These are phyloP conservation scores for Cordia subcordata DNA, from an alignment of 257 asterid species.

Conservation along the genomic window DNA sequence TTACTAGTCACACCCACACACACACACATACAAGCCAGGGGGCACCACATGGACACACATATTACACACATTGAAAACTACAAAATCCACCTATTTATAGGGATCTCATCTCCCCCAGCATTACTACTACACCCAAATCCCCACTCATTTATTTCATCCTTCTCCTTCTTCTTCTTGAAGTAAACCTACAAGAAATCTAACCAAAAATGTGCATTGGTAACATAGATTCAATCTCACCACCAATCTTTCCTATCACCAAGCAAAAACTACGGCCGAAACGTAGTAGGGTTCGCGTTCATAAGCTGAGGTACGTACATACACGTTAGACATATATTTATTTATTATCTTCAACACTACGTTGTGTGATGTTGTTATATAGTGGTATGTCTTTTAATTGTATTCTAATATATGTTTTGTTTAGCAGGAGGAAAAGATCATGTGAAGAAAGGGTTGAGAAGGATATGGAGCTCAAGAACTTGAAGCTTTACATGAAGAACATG, in stretches of 20 bases:
- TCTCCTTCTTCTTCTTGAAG: background rate
- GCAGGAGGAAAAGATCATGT: constrained; percentile 24
- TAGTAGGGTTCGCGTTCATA: constrained; percentile 19
- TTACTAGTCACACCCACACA: background rate
- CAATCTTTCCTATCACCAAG: constrained; percentile 12
- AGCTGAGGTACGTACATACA: constrained; percentile 21
- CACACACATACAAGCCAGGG: too few relatives aligned
- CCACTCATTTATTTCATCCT: constrained; percentile 7
- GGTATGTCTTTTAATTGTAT: background rate
- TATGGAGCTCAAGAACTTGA: constrained; percentile 53
- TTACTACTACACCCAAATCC: background rate
- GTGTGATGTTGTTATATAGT: too few relatives aligned
- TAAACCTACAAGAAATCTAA: background rate
- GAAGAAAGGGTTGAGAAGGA: constrained; percentile 29
- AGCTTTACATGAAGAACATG: constrained; percentile 69
- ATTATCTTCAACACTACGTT: too few relatives aligned
- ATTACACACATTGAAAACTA: constrained; percentile 23
- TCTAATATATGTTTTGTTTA: background rate
- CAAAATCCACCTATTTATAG: constrained; percentile 29
- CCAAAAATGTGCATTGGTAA: constrained; percentile 16
- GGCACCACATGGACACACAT: constrained; percentile 24
- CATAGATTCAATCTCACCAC: constrained; percentile 14
- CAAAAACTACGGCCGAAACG: constrained; percentile 24
- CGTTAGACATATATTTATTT: background rate
- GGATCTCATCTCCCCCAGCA: constrained; percentile 13